Conservation (phyloP, 306 rosid genomes). For the Amphicarpaea edgeworthii region DNA sequence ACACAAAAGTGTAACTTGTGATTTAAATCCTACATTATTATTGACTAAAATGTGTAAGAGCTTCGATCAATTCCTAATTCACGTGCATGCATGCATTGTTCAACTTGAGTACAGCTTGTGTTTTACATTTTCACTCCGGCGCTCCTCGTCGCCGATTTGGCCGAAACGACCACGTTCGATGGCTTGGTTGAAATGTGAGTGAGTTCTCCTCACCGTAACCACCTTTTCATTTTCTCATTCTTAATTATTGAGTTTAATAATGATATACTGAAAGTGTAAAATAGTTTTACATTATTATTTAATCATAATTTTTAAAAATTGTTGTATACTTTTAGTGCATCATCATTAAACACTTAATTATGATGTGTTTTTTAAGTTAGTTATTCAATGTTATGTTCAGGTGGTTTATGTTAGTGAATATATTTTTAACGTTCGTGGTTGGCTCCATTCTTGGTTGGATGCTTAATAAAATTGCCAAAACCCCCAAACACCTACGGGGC, state of each 20-base stretch:
- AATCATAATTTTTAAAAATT: too few species aligned
- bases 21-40: too few species aligned
- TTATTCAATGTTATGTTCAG: neutral
- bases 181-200: conserved; percentile 34
- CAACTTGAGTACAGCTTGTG: conserved; percentile 22
- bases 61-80: too few species aligned
- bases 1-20: too few species aligned
- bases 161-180: conserved; percentile 2
- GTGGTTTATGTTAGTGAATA: conserved; percentile 39
- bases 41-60: too few species aligned
- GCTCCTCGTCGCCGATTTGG: conserved; percentile 18
- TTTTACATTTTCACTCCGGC: conserved; percentile 34
- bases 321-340: too few species aligned
- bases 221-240: neutral
- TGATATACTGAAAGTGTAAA: too few species aligned
- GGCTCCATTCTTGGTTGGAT: conserved; percentile 36
- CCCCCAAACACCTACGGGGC: conserved; percentile 25
- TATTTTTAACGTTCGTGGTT: conserved; percentile 2
- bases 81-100: too few species aligned
- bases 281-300: too few species aligned
- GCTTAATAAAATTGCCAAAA: conserved; percentile 37
- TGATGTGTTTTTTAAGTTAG: too few species aligned
- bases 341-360: too few species aligned
- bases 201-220: neutral
- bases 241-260: too few species aligned